Evolutionary conservation across 2,329 filamentous ascomycete genomes (phyloP).

Genomic region (Saccharata proteae): DNA sequence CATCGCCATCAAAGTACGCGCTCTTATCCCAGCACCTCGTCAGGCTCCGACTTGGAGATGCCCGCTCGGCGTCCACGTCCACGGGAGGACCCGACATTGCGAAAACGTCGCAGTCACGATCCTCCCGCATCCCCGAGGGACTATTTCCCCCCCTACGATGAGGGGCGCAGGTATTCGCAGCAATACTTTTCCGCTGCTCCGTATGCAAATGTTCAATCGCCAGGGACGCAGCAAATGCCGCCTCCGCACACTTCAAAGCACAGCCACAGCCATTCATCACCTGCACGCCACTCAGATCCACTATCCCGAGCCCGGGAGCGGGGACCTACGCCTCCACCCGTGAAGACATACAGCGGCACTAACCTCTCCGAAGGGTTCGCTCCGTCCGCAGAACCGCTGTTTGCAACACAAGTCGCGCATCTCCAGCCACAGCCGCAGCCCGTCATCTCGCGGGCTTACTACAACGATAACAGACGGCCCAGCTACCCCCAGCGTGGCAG

Average conservation of each 20-base stretch:
- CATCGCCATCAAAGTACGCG: too few relatives aligned
- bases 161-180: too few relatives aligned
- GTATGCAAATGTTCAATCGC: too few relatives aligned
- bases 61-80: too few relatives aligned
- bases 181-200: too few relatives aligned
- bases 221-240: too few relatives aligned
- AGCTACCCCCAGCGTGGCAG: conserved; percentile 5
- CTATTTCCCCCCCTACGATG: conserved; percentile 23
- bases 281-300: too few relatives aligned
- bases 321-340: conserved; percentile 5
- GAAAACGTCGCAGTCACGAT: conserved; percentile 31
- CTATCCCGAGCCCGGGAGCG: too few relatives aligned
- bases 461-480: conserved; percentile 4
- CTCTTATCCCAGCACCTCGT: too few relatives aligned
- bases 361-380: conserved; percentile 22
- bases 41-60: background rate
- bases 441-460: conserved; percentile 4
- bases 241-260: too few relatives aligned
- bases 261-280: too few relatives aligned
- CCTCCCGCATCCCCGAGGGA: conserved; percentile 25
- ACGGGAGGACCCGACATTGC: too few relatives aligned
- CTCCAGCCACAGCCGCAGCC: conserved; percentile 15
- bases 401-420: conserved; percentile 34
- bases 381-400: conserved; percentile 33
- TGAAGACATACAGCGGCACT: conserved; percentile 7